phyloP scores from a whole-genome alignment of 371 early-diverging fungal genomes.

The Lichtheimia ramosa region DNA sequence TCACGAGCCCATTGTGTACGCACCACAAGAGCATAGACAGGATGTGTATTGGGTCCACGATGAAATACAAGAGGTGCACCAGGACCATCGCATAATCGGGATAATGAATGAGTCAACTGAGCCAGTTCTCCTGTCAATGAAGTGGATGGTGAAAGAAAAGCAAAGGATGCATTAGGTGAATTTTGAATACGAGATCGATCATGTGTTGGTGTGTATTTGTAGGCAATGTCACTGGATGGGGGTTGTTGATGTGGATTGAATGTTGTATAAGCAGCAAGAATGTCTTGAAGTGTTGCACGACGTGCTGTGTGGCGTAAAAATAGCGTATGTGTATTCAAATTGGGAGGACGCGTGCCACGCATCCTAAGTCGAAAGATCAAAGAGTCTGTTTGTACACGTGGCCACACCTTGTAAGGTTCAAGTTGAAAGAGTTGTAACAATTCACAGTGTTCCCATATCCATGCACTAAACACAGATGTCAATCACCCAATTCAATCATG shows the following conservation, averaged over 20 bases:
- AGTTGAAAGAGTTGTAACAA: slow-evolving; percentile 62
- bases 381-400: slow-evolving; percentile 66
- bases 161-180: slow-evolving; percentile 41
- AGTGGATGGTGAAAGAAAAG: slow-evolving; percentile 53
- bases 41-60: slow-evolving; percentile 68
- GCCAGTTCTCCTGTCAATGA: slow-evolving; percentile 40
- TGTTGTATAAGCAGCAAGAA: slow-evolving; percentile 20
- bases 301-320: slow-evolving; percentile 48
- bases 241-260: slow-evolving; percentile 12
- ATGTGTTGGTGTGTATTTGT: slow-evolving; percentile 18
- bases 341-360: slow-evolving; percentile 3
- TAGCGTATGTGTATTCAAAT: slow-evolving; percentile 10
- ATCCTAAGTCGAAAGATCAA: slow-evolving; percentile 56
- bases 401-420: slow-evolving; percentile 69
- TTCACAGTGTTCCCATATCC: slow-evolving; percentile 59
- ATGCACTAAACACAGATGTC: slow-evolving; percentile 29
- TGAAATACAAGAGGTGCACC: slow-evolving; percentile 57
- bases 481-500: background rate
- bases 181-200: slow-evolving; percentile 7
- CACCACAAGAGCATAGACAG: slow-evolving; percentile 66
- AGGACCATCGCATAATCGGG: slow-evolving; percentile 50
- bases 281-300: slow-evolving; percentile 15
- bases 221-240: slow-evolving; percentile 16
- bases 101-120: slow-evolving; percentile 36
- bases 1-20: slow-evolving; percentile 55